Evolutionary conservation across 345 rosid species (phyloP).

Genomic region (Kernera saxatilis): DNA sequence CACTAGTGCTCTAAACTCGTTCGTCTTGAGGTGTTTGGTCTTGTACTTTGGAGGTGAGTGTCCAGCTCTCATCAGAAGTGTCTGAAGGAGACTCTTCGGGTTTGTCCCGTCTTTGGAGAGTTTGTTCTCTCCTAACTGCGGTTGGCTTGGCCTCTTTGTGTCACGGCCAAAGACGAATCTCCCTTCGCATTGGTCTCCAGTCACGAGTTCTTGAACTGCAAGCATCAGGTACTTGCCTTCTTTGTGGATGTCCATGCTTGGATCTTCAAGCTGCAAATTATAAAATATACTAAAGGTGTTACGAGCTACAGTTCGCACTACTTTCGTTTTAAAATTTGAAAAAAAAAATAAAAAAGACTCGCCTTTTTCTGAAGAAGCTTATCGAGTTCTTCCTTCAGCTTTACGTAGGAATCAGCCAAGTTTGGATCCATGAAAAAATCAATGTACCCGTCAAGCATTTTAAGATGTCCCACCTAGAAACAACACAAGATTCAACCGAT

Average conservation of each 20-base stretch:
- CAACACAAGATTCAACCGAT: conserved; percentile 1
- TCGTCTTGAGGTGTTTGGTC: conserved; percentile 86
- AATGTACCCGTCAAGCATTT: conserved; percentile 87
- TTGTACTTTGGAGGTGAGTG: conserved; percentile 97
- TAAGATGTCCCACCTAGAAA: conserved; percentile 79
- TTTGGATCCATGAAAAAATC: conserved; percentile 93
- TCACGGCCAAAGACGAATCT: conserved; percentile 92
- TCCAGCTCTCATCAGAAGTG: conserved; percentile 91
- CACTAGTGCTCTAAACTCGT: conserved; percentile 87
- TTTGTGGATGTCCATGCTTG: conserved; percentile 63
- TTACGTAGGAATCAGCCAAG: conserved; percentile 78
- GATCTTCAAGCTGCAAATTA: conserved; percentile 65
- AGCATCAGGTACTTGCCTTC: conserved; percentile 90
- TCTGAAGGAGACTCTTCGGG: conserved; percentile 91
- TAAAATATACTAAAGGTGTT: not conserved
- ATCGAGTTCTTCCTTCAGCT: conserved; percentile 79
- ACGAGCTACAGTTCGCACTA: not conserved
- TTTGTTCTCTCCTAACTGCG: conserved; percentile 40
- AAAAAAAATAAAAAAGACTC: not conserved
- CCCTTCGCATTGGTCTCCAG: conserved; percentile 96
- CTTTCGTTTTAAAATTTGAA: not conserved
- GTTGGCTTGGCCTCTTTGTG: conserved; percentile 50
- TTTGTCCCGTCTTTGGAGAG: conserved; percentile 81
- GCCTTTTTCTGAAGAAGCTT: conserved; percentile 75
- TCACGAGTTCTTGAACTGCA: conserved; percentile 85